phyloP scores from a whole-genome alignment of 2,329 filamentous ascomycete genomes.

The Trichocomaceae sp. region DNA sequence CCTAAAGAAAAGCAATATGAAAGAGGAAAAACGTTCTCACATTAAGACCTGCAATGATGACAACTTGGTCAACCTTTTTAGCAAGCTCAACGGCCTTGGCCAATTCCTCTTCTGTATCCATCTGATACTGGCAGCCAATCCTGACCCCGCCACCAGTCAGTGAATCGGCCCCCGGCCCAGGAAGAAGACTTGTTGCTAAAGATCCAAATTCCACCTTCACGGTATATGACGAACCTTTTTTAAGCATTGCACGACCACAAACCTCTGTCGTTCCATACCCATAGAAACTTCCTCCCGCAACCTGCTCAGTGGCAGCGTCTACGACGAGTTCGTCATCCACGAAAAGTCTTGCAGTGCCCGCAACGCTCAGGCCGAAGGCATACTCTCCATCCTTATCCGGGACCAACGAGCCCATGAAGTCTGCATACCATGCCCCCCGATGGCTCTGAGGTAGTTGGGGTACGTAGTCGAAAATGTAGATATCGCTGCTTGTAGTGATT shows the following conservation, averaged over 20 bases:
- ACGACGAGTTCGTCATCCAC: constrained; percentile 57
- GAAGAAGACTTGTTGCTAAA: not conserved
- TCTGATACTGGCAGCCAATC: not conserved
- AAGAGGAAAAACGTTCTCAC: constrained; percentile 29
- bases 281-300: constrained; percentile 58
- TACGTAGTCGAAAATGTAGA: not conserved
- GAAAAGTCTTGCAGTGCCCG: constrained; percentile 58
- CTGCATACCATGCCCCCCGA: constrained; percentile 25
- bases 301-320: constrained; percentile 61
- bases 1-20: not conserved
- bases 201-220: constrained; percentile 56
- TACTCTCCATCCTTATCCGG: constrained; percentile 55
- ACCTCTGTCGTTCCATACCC: constrained; percentile 60
- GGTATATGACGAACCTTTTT: constrained; percentile 54
- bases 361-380: constrained; percentile 59
- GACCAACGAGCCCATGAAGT: constrained; percentile 52
- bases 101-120: not conserved
- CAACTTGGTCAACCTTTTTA: constrained; percentile 56
- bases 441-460: constrained; percentile 23
- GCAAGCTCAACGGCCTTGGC: not conserved
- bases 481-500: not conserved
- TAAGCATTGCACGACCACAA: constrained; percentile 51
- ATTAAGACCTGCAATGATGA: constrained; percentile 71
- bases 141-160: not conserved
- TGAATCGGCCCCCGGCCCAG: not conserved